phyloP scores from a whole-genome alignment of 371 early-diverging fungal species.

The Zychaea mexicana region DNA sequence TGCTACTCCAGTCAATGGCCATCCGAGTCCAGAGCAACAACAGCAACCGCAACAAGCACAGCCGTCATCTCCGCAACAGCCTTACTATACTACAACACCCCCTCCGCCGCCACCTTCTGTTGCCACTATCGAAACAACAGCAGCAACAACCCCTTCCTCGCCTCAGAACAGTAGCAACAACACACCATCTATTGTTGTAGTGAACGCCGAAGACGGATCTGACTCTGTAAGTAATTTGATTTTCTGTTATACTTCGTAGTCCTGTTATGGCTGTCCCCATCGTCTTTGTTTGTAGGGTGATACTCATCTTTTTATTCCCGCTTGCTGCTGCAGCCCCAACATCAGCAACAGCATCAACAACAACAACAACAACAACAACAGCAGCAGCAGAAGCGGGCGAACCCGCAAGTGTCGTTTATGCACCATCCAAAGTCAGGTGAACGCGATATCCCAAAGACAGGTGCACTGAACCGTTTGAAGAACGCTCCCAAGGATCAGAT shows the following conservation, averaged over 20 bases:
- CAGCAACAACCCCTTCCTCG: neutral
- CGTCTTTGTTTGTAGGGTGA: neutral
- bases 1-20: constrained; percentile 1
- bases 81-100: constrained; percentile 5
- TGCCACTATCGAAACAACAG: neutral
- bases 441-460: constrained; percentile 68
- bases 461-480: constrained; percentile 78
- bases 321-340: neutral
- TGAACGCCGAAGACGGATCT: constrained; percentile 9
- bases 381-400: constrained; percentile 4
- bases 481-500: constrained; percentile 81
- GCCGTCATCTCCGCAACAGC: constrained; percentile 10
- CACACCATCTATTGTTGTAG: constrained; percentile 8
- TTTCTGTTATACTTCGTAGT: neutral
- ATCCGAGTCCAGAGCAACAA: neutral
- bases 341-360: neutral
- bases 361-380: constrained; percentile 4
- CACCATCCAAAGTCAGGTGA: constrained; percentile 30
- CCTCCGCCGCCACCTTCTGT: constrained; percentile 6
- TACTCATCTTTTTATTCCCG: neutral
- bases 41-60: neutral
- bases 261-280: too few relatives aligned
- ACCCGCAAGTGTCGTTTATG: constrained; percentile 21
- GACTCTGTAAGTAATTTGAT: neutral
- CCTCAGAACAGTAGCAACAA: neutral